Evolutionary conservation across 1,284 basidiomycete genomes (phyloP).

Genomic region (Apiotrichum montevideense): DNA sequence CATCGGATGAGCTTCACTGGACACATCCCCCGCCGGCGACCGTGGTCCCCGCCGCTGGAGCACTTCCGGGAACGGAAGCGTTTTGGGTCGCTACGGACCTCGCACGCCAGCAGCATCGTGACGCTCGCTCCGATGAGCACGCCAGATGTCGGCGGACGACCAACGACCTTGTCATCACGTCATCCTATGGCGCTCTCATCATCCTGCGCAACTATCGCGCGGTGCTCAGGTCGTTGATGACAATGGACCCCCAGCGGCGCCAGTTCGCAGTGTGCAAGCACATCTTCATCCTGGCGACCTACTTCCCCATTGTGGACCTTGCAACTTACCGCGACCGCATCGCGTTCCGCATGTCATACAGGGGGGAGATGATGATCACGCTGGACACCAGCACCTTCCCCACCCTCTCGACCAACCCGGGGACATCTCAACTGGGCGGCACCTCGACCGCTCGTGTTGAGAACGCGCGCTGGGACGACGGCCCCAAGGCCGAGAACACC

Average conservation of each 20-base stretch:
- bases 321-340: neutral
- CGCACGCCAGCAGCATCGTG: neutral
- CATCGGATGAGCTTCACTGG: too few relatives aligned
- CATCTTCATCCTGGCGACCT: neutral
- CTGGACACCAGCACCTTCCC: conserved; percentile 1
- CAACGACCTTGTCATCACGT: conserved; percentile 23
- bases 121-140: conserved; percentile 4
- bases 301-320: neutral
- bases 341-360: neutral
- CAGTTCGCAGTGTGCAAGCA: neutral
- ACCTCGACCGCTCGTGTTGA: neutral
- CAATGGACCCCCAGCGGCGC: neutral
- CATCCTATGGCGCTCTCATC: conserved; percentile 14
- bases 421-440: neutral
- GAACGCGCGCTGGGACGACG: too few relatives aligned
- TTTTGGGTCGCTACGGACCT: neutral
- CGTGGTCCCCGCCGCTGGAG: neutral
- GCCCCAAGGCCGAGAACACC: too few relatives aligned
- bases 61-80: neutral
- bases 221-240: conserved; percentile 3
- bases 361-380: neutral
- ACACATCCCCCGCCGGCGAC: neutral
- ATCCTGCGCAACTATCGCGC: conserved; percentile 25
- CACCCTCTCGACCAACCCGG: neutral
- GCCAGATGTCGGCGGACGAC: conserved; percentile 23